These are phyloP conservation scores for Phlebiopsis flavidoalba DNA, from an alignment of 768 basidiomycete genomes.

Conservation along the genomic window DNA sequence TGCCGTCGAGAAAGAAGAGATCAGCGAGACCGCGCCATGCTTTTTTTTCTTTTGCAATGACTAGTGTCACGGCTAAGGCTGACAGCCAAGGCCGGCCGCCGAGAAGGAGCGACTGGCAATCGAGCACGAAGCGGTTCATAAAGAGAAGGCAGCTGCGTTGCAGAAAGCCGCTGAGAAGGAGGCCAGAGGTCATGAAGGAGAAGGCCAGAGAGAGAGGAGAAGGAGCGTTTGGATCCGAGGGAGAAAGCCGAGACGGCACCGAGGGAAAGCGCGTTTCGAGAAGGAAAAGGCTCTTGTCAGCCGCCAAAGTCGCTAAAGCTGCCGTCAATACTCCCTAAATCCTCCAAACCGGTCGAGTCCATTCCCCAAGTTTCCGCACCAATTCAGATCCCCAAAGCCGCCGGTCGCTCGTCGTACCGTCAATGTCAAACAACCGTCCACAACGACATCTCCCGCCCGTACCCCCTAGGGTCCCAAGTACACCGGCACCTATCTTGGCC, in stretches of 20 bases:
- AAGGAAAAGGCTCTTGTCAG: slow-evolving; percentile 20
- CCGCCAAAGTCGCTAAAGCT: slow-evolving; percentile 19
- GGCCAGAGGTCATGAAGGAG: slow-evolving; percentile 30
- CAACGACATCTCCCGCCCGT: slow-evolving; percentile 9
- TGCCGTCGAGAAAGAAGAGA: slow-evolving; percentile 57
- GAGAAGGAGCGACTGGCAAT: slow-evolving; percentile 50
- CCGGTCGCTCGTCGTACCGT: slow-evolving; percentile 18
- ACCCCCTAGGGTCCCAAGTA: slow-evolving; percentile 30
- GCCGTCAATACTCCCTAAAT: slow-evolving; percentile 7
- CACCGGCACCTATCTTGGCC: slow-evolving; percentile 75
- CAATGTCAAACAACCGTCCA: slow-evolving; percentile 20
- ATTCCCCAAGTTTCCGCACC: slow-evolving; percentile 7
- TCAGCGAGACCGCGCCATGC: too few species aligned
- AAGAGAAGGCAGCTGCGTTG: slow-evolving; percentile 38
- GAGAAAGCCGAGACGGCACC: slow-evolving; percentile 25
- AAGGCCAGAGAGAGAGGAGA: slow-evolving; percentile 34
- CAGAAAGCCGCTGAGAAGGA: slow-evolving; percentile 36
- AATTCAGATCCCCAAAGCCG: slow-evolving; percentile 15
- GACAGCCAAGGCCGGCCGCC: slow-evolving; percentile 42
- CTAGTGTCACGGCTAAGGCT: slow-evolving; percentile 56
- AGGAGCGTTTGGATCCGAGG: slow-evolving; percentile 23
- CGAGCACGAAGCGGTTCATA: slow-evolving; percentile 51
- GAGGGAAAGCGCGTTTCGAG: slow-evolving; percentile 14
- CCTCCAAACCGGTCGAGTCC: neutral
- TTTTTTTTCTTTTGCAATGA: too few species aligned